Base-by-base conservation (phyloP, 768 basidiomycete species). In the Macrolepiota fuliginosa region DNA sequence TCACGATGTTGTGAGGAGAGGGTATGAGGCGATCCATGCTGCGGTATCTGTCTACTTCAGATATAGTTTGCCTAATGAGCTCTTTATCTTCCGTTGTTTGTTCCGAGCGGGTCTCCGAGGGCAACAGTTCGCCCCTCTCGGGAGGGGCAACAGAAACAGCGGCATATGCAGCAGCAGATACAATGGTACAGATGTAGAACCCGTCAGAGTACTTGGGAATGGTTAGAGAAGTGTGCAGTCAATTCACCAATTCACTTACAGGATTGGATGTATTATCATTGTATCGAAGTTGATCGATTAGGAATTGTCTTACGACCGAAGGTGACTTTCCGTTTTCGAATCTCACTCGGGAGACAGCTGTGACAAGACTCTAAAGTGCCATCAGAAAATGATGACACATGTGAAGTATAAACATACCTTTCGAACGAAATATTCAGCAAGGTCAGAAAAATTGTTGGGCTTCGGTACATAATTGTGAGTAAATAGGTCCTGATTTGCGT, bases 1-100 rank as follows among this genome's bases (percentile, higher is more conserved):
- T 96, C 27, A 98, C 90, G 36, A 93, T 86, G 70, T 99, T 99
- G 67, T 96, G 94, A 52, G 88, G 87, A 1, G 96, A 96, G 9
- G 97, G 94, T 60, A 98, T 95, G 15, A 98, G 80, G 58, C 95
- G 83, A 73, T 99, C 97, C 88, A 97, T 94, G 68, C 88, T 92
- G 60, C 94, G 88, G 76, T 96, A 96, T 47, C 96, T 84, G 68
- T 94, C 92, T 35, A 98, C 85, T 70, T 96, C 94, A 19, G 87
- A 81, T 49, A 89, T 72, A 1, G 90, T 91, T 66, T 89, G 86
- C 66, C 88, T 87, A 53, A 96, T 72, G 11, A 96, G 78, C 39
- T 84, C 83, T 27, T 77, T 77, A 65, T 92, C 91, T 70, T 92
- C 89, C 24, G 77, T 76, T 65, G 80, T 90, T 63, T 88, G 84